phyloP scores from a whole-genome alignment of 2,329 filamentous ascomycete genomes.

The Alternaria conjuncta region DNA sequence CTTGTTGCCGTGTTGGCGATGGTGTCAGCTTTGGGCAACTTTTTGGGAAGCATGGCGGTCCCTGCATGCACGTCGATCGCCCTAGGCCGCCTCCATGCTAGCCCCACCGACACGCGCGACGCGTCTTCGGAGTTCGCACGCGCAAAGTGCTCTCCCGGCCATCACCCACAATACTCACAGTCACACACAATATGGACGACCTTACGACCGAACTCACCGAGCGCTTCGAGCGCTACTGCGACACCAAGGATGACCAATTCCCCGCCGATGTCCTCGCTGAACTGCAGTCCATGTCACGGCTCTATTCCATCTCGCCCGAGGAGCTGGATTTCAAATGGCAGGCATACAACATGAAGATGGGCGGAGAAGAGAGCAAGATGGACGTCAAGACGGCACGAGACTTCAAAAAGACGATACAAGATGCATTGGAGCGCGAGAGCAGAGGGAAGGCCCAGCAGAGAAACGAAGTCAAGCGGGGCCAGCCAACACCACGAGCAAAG shows the following conservation, averaged over 20 bases:
- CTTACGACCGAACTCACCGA: constrained; percentile 61
- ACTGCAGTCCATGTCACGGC: constrained; percentile 81
- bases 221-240: constrained; percentile 68
- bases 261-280: constrained; percentile 80
- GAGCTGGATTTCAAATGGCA: constrained; percentile 99
- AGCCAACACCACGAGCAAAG: constrained; percentile 64
- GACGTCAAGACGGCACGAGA: constrained; percentile 74
- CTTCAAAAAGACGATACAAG: constrained; percentile 87
- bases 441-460: constrained; percentile 69
- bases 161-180: constrained; percentile 9
- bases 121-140: constrained; percentile 32
- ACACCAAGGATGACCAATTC: constrained; percentile 60
- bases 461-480: constrained; percentile 66
- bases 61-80: constrained; percentile 20
- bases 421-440: constrained; percentile 78
- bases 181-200: constrained; percentile 55
- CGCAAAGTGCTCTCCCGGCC: constrained; percentile 8
- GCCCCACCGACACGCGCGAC: constrained; percentile 33
- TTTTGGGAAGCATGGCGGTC: constrained; percentile 18
- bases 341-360: constrained; percentile 95
- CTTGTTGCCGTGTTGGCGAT: not conserved
- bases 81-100: constrained; percentile 26
- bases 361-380: constrained; percentile 74
- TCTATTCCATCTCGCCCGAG: constrained; percentile 80
- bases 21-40: constrained; percentile 11